phyloP scores from a whole-genome alignment of 495 filamentous ascomycete genomes.

The Penicillium fimorum region DNA sequence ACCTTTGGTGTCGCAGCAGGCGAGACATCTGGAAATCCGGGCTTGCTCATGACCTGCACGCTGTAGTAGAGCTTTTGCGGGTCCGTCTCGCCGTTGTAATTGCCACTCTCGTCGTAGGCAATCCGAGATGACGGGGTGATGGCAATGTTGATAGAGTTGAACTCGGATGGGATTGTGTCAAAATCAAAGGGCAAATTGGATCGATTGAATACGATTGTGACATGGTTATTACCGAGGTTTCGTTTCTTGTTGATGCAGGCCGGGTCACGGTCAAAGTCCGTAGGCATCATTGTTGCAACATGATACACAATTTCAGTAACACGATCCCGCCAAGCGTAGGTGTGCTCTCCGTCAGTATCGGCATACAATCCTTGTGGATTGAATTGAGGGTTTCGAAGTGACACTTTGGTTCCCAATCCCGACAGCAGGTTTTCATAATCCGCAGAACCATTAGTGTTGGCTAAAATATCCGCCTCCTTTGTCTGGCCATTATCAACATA shows the following conservation, averaged over 20 bases:
- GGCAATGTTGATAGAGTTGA: constrained; percentile 95
- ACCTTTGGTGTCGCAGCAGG: constrained; percentile 85
- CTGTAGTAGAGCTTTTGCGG: constrained; percentile 65
- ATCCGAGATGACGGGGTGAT: constrained; percentile 78
- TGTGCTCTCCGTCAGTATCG: constrained; percentile 78
- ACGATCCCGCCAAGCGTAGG: constrained; percentile 89
- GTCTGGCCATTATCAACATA: constrained; percentile 85
- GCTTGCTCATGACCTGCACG: constrained; percentile 79
- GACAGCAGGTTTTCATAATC: constrained; percentile 84
- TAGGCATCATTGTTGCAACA: constrained; percentile 95
- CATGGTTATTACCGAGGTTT: constrained; percentile 96
- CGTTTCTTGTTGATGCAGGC: constrained; percentile 81
- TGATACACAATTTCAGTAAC: constrained; percentile 96
- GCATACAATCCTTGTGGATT: constrained; percentile 93
- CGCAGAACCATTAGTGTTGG: constrained; percentile 75
- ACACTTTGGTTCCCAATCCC: constrained; percentile 75
- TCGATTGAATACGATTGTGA: constrained; percentile 97
- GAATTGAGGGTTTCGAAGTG: constrained; percentile 76
- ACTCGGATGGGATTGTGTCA: constrained; percentile 87
- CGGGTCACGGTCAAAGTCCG: constrained; percentile 70
- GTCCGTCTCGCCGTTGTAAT: constrained; percentile 22
- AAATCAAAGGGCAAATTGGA: constrained; percentile 85
- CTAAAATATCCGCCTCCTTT: constrained; percentile 75
- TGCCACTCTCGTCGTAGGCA: constrained; percentile 30
- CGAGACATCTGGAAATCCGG: constrained; percentile 86